These are phyloP conservation scores for Macrolepiota dolichaula DNA, from an alignment of 768 basidiomycete species.

Conservation along the genomic window DNA sequence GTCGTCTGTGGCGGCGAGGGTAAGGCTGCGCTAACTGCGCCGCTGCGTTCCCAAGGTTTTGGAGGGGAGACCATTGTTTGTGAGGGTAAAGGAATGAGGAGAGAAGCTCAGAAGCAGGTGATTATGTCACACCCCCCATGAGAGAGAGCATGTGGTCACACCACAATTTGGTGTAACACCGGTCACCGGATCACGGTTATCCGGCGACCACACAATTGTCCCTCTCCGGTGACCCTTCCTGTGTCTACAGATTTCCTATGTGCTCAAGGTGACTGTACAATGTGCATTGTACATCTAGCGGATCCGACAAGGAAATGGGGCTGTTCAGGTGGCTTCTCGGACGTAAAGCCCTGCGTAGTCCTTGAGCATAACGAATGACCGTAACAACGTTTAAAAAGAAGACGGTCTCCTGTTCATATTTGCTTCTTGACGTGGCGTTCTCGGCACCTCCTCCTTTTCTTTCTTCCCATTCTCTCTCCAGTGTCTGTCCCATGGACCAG, in stretches of 20 bases:
- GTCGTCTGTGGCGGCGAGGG: conserved; percentile 20
- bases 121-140: background rate
- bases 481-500: background rate
- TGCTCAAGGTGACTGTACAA: background rate
- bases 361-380: background rate
- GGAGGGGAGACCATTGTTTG: conserved; percentile 76
- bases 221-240: background rate
- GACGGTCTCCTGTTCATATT: background rate
- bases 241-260: background rate
- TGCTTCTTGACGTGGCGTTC: background rate
- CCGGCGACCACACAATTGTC: background rate
- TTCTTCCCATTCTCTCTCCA: background rate
- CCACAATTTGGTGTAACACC: background rate
- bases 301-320: background rate
- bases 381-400: background rate
- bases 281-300: background rate
- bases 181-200: background rate
- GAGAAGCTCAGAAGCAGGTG: conserved; percentile 1
- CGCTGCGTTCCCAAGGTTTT: conserved; percentile 83
- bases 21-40: conserved; percentile 32
- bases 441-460: background rate
- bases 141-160: background rate
- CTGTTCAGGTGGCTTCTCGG: background rate
- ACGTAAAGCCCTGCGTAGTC: background rate
- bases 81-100: background rate